Conservation (phyloP, 495 filamentous ascomycete species). For the Neurospora hispaniola region DNA sequence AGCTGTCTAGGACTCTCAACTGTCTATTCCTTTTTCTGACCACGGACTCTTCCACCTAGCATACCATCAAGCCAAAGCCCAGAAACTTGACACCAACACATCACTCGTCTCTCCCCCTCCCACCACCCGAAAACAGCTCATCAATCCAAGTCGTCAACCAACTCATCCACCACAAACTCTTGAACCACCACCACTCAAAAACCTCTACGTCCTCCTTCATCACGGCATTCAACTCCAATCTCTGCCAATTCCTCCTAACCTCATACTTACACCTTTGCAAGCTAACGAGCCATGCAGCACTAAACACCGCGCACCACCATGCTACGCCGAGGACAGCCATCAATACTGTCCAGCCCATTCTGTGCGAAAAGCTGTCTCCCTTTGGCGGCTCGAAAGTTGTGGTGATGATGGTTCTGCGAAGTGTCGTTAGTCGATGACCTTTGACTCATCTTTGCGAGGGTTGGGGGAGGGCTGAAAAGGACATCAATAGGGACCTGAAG, state of each 20-base stretch:
- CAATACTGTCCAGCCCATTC: neutral
- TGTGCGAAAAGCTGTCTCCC: neutral
- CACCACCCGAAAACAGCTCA: neutral
- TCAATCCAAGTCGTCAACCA: neutral
- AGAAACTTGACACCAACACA: too few relatives aligned
- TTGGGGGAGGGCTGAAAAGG: neutral
- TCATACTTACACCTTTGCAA: neutral
- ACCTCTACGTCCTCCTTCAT: neutral
- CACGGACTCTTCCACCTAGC: too few relatives aligned
- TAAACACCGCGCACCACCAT: neutral
- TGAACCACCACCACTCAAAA: neutral
- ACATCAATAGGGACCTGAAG: neutral
- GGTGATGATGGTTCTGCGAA: neutral
- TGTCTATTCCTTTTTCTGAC: too few relatives aligned
- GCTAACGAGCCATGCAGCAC: neutral
- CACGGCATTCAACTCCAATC: neutral
- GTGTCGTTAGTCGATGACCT: neutral
- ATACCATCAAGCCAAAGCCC: too few relatives aligned
- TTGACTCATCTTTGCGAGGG: neutral
- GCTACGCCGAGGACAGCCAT: neutral
- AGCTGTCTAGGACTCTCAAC: too few relatives aligned
- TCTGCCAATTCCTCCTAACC: neutral
- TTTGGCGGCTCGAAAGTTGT: neutral
- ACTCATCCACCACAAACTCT: neutral
- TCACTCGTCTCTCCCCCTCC: neutral